Conservation (phyloP, 192 early-diverging fungal species). For the Gigaspora rosea region DNA sequence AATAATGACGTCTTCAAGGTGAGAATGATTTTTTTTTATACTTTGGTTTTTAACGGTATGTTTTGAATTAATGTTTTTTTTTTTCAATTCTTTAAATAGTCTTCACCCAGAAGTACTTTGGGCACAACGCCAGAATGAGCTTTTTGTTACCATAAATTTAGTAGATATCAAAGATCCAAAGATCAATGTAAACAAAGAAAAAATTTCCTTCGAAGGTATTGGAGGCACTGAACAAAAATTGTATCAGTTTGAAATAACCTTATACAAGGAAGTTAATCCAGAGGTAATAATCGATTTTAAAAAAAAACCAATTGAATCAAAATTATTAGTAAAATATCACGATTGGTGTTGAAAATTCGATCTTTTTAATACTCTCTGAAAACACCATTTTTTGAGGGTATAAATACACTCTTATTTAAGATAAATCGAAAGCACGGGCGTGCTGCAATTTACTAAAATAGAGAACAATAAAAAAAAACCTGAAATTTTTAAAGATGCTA, state of each 20-base stretch:
- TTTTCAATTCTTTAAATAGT: background rate
- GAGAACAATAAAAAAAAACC: too few relatives aligned
- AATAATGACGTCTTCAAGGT: background rate
- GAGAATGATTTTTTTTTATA: background rate
- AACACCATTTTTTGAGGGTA: too few relatives aligned
- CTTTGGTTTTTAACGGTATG: background rate
- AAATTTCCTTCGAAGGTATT: conserved; percentile 66
- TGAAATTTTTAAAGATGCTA: too few relatives aligned
- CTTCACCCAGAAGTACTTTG: conserved; percentile 66
- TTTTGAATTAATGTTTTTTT: background rate
- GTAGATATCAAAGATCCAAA: conserved; percentile 64
- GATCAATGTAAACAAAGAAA: conserved; percentile 55
- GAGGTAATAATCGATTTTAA: conserved; percentile 50
- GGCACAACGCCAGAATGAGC: conserved; percentile 82
- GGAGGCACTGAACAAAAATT: conserved; percentile 57
- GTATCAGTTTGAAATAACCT: conserved; percentile 76
- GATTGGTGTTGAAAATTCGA: too few relatives aligned
- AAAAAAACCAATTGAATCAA: background rate
- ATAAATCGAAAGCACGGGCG: too few relatives aligned
- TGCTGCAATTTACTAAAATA: too few relatives aligned
- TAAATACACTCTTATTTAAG: too few relatives aligned
- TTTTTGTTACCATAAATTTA: conserved; percentile 84
- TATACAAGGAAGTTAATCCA: conserved; percentile 69
- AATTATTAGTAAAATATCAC: background rate
- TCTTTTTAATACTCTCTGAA: too few relatives aligned